Conservation (phyloP, 176 grass and related monocot species). For the Cymbopogon citratus region DNA sequence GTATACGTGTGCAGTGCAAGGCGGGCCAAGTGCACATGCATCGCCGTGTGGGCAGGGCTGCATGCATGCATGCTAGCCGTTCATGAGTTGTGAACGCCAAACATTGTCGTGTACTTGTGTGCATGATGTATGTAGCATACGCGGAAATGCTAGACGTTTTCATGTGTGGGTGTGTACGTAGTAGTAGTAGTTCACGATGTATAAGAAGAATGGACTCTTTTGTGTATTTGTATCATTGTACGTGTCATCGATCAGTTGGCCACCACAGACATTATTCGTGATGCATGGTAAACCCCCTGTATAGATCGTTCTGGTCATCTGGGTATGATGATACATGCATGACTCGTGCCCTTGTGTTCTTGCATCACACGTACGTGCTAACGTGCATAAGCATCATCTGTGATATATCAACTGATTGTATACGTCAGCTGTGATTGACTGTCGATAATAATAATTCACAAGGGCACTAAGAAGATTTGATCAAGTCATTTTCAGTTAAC, state of each 20-base stretch:
- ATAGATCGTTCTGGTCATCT: background rate
- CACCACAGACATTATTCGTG: background rate
- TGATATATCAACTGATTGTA: too few species aligned
- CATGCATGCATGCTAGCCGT: background rate
- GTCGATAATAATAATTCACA: too few species aligned
- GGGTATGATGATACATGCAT: background rate
- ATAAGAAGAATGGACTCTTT: conserved; percentile 6
- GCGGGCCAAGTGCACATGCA: background rate
- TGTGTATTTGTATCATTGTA: background rate
- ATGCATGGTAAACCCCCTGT: background rate
- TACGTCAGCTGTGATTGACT: too few species aligned
- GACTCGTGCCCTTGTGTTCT: background rate
- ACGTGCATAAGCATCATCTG: background rate
- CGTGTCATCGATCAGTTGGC: background rate
- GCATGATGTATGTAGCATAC: background rate
- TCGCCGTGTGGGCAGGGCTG: background rate
- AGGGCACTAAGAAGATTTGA: too few species aligned
- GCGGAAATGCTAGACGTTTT: background rate
- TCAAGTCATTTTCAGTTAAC: too few species aligned
- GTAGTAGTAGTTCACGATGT: background rate
- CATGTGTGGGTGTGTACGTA: background rate
- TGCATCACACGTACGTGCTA: background rate
- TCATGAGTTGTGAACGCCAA: background rate
- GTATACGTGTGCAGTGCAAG: too few species aligned
- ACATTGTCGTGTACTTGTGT: background rate